Evolutionary conservation across 129 eudicot genomes (phyloP), one percentile per base, ranked within the genome.

Genomic region (Apium graveolens): DNA sequence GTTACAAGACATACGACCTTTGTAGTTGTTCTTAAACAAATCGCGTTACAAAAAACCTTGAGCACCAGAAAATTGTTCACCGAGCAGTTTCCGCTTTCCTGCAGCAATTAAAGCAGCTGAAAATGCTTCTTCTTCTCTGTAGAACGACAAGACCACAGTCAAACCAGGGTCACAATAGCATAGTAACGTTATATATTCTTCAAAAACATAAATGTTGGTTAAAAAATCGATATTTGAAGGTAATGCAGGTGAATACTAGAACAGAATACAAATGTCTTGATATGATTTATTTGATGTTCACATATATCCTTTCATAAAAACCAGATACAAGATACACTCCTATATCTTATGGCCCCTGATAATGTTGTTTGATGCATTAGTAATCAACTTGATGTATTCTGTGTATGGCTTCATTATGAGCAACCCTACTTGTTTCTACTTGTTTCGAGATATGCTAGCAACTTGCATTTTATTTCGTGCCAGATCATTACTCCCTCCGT

Each of bases 31-130:
- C 26, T 18, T 48, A 3, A 51, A 76, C 21, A 49, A 34, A 48
- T 35, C 18, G 4, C 76, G 27, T 24, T 31, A 41, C 43, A 44
- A 0, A 69, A 77, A 38, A 71, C 24, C 29, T 17, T 0, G 27
- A 21, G 24, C 27, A 70, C n/a, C 17, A 0, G 39, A 18, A 78
- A 43, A 48, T 8, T 70, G 76, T 29, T 46, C 32, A 60, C 72
- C 70, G 43, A 29, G 31, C 16, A 37, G 18, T 37, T 90, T 87
- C 88, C 24, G 89, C 92, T 79, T 86, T 90, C 57, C 73, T 89
- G 60, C 92, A 90, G 84, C 96, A 90, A 82, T 88, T 90, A 82
- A 90, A 90, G 89, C 83, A 90, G 70, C 92, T 84, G 79, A 90
- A 74, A 63, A 90, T 79, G 83, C 92, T 88, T 79, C 90, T 29